Conservation (phyloP, 2,329 filamentous ascomycete species). For the Penicillium olsonii region DNA sequence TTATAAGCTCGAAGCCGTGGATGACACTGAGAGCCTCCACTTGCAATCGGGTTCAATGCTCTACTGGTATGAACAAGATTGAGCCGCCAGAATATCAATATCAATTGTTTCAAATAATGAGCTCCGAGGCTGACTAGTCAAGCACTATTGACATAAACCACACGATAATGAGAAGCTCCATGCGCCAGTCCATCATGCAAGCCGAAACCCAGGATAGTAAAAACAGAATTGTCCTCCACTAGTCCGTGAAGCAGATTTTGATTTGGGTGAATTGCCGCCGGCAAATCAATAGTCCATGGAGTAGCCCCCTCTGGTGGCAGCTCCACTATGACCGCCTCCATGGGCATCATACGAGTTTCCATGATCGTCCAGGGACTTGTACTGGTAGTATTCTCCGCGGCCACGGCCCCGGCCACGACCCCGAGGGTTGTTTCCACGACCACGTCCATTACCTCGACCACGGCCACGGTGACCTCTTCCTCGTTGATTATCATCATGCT, state of each 20-base stretch:
- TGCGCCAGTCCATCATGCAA: conserved; percentile 7
- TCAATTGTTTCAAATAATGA: too few species aligned
- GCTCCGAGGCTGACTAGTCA: too few species aligned
- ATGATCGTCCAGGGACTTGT: conserved; percentile 68
- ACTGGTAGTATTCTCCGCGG: conserved; percentile 55
- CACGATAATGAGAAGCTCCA: background rate
- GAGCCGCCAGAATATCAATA: too few species aligned
- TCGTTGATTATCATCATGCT: conserved; percentile 45
- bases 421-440: conserved; percentile 37
- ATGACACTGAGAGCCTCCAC: too few species aligned
- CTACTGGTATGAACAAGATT: too few species aligned
- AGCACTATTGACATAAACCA: too few species aligned
- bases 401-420: conserved; percentile 51
- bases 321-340: conserved; percentile 25
- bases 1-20: too few species aligned
- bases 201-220: background rate
- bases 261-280: background rate
- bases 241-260: background rate
- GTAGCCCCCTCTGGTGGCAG: conserved; percentile 22
- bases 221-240: background rate
- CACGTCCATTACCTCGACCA: conserved; percentile 42
- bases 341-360: conserved; percentile 31
- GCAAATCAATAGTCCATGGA: conserved; percentile 43
- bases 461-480: conserved; percentile 35
- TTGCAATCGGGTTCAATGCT: too few species aligned